Conservation (phyloP, 441 rosid genomes). For the Metrosideros polymorpha region DNA sequence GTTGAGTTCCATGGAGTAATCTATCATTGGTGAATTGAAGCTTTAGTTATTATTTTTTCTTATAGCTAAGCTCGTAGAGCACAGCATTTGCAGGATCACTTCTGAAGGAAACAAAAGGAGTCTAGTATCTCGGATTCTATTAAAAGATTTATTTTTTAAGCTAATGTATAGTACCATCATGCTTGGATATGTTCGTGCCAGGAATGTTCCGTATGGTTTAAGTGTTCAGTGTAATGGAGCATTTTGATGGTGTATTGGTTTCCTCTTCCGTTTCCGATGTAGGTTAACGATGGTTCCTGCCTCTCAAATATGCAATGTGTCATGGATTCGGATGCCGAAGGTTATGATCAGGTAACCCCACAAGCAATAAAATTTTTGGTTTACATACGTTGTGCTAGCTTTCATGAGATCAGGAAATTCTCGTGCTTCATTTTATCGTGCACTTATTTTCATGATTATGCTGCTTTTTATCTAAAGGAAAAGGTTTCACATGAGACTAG, state of each 20-base stretch:
- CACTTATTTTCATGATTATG: background rate
- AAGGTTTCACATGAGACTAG: background rate
- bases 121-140: background rate
- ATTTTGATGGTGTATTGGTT: background rate
- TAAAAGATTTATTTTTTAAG: background rate
- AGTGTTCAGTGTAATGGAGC: background rate
- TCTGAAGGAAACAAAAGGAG: background rate
- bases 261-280: background rate
- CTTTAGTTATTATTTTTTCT: background rate
- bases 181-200: background rate
- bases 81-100: background rate
- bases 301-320: constrained; percentile 95
- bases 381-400: background rate
- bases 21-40: background rate
- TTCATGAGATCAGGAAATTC: background rate
- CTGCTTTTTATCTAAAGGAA: background rate
- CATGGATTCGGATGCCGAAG: constrained; percentile 61
- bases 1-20: background rate
- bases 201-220: background rate
- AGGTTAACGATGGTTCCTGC: constrained; percentile 93
- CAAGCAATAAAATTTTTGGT: background rate
- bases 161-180: background rate
- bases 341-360: constrained; percentile 69
- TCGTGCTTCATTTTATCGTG: background rate
- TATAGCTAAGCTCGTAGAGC: background rate